These are phyloP conservation scores for Fraxinus paxiana DNA, from an alignment of 305 asterid genomes.

Conservation along the genomic window DNA sequence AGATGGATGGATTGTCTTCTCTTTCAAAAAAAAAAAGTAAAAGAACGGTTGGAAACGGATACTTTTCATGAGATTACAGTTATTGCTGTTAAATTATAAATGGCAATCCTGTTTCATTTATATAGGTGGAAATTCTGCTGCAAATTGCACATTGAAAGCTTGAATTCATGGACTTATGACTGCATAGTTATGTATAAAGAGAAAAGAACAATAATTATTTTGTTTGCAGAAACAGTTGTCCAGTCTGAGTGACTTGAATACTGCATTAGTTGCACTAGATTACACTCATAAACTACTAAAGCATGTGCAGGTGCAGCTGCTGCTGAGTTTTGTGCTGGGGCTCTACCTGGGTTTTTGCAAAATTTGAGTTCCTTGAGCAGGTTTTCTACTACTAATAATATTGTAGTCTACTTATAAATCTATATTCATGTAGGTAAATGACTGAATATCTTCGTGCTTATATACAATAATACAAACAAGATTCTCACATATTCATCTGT, in stretches of 20 bases:
- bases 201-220: not conserved
- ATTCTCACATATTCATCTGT: not conserved
- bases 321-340: constrained; percentile 91
- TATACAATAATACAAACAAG: not conserved
- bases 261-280: not conserved
- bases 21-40: not conserved
- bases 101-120: not conserved
- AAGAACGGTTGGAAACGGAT: not conserved
- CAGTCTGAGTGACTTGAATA: not conserved
- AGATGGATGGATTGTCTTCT: not conserved
- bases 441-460: constrained; percentile 1
- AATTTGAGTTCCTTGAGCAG: constrained; percentile 45
- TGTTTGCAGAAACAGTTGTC: not conserved
- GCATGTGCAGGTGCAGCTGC: constrained; percentile 72
- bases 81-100: not conserved
- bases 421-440: constrained; percentile 7
- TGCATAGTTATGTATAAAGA: not conserved
- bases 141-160: not conserved
- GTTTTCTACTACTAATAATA: constrained; percentile 27
- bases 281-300: constrained; percentile 11
- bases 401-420: constrained; percentile 5
- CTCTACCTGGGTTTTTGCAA: constrained; percentile 68
- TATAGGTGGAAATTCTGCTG: not conserved
- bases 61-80: not conserved
- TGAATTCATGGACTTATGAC: not conserved